These are phyloP conservation scores for Pichia sp. DNA, from an alignment of 1,139 yeast genomes.

Conservation along the genomic window DNA sequence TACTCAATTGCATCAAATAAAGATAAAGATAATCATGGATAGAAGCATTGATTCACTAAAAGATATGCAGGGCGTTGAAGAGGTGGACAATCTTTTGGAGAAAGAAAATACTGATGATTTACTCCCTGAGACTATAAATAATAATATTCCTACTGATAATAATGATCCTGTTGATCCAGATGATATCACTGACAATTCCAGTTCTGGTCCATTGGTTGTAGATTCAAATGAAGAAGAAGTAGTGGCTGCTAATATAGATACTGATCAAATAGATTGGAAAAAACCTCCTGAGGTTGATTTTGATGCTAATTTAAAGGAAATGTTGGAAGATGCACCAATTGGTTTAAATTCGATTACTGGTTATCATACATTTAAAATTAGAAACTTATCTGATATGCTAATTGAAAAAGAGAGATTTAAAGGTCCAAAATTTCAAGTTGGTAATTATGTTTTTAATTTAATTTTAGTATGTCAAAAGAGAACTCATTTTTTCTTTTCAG, in stretches of 20 bases:
- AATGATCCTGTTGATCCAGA: not conserved
- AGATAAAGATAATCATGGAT: slow-evolving; percentile 5
- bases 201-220: not conserved
- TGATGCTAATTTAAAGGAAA: slow-evolving; percentile 16
- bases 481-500: slow-evolving; percentile 37
- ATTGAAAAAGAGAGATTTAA: slow-evolving; percentile 36
- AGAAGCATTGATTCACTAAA: slow-evolving; percentile 5
- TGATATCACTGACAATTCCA: not conserved
- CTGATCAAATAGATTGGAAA: slow-evolving; percentile 3
- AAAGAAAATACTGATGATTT: not conserved
- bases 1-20: too few species aligned
- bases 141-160: too few species aligned
- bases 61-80: not conserved
- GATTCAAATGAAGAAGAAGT: not conserved
- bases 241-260: not conserved
- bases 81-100: not conserved
- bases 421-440: slow-evolving; percentile 54
- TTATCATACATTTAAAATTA: slow-evolving; percentile 68
- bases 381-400: slow-evolving; percentile 43
- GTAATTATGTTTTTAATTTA: slow-evolving; percentile 27
- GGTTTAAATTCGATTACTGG: slow-evolving; percentile 37
- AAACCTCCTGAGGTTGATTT: slow-evolving; percentile 8
- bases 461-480: slow-evolving; percentile 11
- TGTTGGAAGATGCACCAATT: slow-evolving; percentile 25
- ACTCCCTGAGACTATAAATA: too few species aligned